Conservation (phyloP, 257 asterid species). For the Ligustrum vulgare region DNA sequence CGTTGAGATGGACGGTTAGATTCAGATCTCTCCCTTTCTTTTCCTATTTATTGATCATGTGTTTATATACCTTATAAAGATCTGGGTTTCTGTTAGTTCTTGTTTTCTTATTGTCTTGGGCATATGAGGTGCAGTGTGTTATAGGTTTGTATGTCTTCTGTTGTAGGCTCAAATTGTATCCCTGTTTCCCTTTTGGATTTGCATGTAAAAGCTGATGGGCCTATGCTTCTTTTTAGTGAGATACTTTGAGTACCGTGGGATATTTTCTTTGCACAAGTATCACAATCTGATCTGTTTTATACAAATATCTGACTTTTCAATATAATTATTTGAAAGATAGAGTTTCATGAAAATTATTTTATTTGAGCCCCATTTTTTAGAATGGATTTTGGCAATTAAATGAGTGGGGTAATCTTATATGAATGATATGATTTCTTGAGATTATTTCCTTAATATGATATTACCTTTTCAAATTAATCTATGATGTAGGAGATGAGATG, state of each 20-base stretch:
- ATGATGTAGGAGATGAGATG: conserved; percentile 92
- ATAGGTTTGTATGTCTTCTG: neutral
- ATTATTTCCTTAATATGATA: neutral
- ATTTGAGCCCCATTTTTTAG: no score
- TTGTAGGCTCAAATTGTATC: conserved; percentile 12
- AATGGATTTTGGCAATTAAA: no score
- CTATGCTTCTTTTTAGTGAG: conserved; percentile 7
- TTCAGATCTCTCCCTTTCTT: conserved; percentile 44
- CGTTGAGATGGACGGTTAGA: conserved; percentile 99
- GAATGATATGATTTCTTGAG: neutral
- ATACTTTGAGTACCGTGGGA: conserved; percentile 18
- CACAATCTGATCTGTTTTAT: neutral
- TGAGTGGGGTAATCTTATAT: neutral
- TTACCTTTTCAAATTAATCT: conserved; percentile 8
- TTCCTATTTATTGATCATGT: conserved; percentile 4
- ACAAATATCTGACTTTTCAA: neutral
- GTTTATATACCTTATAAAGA: conserved; percentile 17
- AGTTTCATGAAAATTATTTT: neutral
- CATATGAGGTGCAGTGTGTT: neutral
- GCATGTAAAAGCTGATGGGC: conserved; percentile 12
- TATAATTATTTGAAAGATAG: neutral
- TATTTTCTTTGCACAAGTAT: neutral
- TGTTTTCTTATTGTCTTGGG: neutral
- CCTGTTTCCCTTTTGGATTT: neutral
- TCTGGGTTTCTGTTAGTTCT: conserved; percentile 19